A percentile compares a stretch with the other conserved stretches of the same genome.
Conservation (phyloP, 2,329 filamentous ascomycete genomes). For the Xylaria arbuscula region DNA sequence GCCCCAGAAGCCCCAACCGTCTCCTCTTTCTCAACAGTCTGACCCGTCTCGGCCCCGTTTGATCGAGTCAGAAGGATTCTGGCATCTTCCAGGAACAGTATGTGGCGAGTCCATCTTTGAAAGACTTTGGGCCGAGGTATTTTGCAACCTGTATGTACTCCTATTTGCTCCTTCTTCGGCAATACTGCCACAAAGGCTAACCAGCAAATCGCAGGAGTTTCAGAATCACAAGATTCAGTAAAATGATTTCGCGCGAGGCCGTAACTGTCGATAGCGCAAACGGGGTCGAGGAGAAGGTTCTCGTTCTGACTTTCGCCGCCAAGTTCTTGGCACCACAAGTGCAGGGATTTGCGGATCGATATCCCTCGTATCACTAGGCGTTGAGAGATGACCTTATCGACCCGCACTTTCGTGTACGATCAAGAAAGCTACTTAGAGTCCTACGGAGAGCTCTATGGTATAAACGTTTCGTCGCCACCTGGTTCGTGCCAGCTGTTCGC, state of each 20-base stretch:
- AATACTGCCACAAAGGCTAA: not conserved
- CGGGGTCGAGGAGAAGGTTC: not conserved
- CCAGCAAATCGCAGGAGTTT: constrained; percentile 11
- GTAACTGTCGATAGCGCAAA: not conserved
- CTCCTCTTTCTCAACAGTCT: too few relatives aligned
- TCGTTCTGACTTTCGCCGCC: constrained; percentile 19
- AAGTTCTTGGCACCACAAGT: not conserved
- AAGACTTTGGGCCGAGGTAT: not conserved
- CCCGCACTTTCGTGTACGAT: not conserved
- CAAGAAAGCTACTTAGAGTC: not conserved
- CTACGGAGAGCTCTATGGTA: not conserved
- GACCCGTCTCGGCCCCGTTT: not conserved
- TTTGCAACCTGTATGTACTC: constrained; percentile 9
- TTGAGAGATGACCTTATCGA: not conserved
- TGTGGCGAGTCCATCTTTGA: not conserved
- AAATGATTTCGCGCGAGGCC: not conserved
- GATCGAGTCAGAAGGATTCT: not conserved
- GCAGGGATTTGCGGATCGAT: not conserved
- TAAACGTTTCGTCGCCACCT: not conserved
- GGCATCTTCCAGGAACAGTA: constrained; percentile 20
- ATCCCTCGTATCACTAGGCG: not conserved
- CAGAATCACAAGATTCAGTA: constrained; percentile 10
- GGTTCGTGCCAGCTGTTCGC: not conserved
- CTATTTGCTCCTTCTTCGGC: not conserved
- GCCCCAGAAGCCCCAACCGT: not conserved